Conservation (phyloP, 2,329 filamentous ascomycete species). For the Leptographium lundbergii region DNA sequence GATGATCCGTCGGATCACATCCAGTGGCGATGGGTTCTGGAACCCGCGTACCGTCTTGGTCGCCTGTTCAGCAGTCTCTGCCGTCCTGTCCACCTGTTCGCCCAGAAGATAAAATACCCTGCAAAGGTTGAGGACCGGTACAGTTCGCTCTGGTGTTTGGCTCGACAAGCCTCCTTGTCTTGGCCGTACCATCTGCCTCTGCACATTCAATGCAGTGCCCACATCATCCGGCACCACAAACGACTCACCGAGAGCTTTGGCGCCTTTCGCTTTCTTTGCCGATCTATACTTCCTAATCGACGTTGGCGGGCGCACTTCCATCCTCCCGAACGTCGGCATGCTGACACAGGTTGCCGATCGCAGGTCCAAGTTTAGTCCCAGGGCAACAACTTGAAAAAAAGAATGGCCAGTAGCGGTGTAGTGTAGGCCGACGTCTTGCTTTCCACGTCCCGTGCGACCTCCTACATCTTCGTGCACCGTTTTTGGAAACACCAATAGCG, state of each 20-base stretch:
- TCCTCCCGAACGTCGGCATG: background rate
- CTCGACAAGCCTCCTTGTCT: background rate
- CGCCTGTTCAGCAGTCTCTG: background rate
- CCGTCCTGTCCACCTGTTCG: background rate
- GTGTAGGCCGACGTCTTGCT: background rate
- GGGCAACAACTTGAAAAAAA: conserved; percentile 10
- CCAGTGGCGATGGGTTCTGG: conserved; percentile 1
- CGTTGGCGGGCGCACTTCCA: background rate
- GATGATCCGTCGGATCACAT: conserved; percentile 3
- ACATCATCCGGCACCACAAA: conserved; percentile 27
- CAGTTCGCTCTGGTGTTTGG: background rate
- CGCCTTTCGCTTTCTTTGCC: background rate
- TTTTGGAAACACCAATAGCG: conserved; percentile 5
- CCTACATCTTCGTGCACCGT: too few species aligned
- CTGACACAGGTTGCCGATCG: conserved; percentile 7
- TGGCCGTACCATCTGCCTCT: background rate
- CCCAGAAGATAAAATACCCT: background rate
- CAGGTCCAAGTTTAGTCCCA: conserved; percentile 8
- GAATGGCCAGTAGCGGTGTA: background rate
- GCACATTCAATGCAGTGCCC: conserved; percentile 15
- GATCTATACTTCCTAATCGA: background rate
- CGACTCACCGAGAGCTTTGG: conserved; percentile 4
- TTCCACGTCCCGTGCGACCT: too few species aligned
- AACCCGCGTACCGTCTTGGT: background rate
- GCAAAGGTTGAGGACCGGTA: conserved; percentile 5